Evolutionary conservation across 768 basidiomycete genomes (phyloP).

Genomic region (Russula abietina): DNA sequence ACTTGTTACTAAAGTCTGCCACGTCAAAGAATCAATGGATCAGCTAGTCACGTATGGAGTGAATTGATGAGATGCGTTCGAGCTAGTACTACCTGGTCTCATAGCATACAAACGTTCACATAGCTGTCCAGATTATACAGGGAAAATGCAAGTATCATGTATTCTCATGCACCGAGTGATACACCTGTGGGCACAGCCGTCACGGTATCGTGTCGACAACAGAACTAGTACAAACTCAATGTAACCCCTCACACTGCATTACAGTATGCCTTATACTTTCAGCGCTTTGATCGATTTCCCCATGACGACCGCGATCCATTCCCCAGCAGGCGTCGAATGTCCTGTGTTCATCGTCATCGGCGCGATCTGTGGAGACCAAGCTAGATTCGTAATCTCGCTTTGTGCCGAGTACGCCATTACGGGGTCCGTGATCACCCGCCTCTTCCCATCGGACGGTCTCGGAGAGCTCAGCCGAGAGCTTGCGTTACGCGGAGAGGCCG

Average conservation of each 20-base stretch:
- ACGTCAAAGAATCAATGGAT: no score
- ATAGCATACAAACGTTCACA: not conserved
- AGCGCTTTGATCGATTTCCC: slow-evolving; percentile 78
- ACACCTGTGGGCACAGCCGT: not conserved
- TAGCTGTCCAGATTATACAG: not conserved
- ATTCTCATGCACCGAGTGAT: not conserved
- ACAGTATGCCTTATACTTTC: slow-evolving; percentile 56
- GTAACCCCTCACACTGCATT: slow-evolving; percentile 6
- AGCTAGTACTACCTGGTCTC: not conserved
- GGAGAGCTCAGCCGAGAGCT: slow-evolving; percentile 74
- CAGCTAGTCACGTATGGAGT: no score
- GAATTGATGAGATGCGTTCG: no score
- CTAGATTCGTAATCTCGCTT: slow-evolving; percentile 74
- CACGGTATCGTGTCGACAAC: slow-evolving; percentile 3
- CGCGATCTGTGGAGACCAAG: slow-evolving; percentile 83
- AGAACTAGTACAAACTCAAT: not conserved
- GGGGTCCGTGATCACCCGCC: slow-evolving; percentile 66
- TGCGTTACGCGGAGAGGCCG: slow-evolving; percentile 61
- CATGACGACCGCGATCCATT: slow-evolving; percentile 81
- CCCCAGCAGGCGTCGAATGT: slow-evolving; percentile 66
- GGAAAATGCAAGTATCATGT: not conserved
- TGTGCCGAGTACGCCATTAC: slow-evolving; percentile 78
- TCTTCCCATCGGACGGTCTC: slow-evolving; percentile 67
- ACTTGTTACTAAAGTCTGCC: no score
- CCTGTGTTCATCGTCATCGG: slow-evolving; percentile 72